Evolutionary conservation across 1,284 basidiomycete genomes (phyloP), one percentile per base, ranked within the genome.

Genomic region (Vanrija sp.): DNA sequence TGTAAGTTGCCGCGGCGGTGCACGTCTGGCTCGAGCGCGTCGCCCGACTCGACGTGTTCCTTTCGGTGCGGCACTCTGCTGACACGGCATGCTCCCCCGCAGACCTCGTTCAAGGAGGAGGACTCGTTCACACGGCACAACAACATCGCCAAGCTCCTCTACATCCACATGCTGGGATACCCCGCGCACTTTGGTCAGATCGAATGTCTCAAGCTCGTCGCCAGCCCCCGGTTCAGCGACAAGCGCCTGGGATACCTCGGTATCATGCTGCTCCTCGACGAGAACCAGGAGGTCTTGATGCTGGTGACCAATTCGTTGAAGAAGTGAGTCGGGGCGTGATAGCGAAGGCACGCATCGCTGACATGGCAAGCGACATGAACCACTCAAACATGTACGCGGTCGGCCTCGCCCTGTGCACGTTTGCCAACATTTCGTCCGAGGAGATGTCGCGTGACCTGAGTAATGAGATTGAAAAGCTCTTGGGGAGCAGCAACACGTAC

Each of bases 91-190:
- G 39, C 23, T 35, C 43, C 27, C 19, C 44, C 18, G 14, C 56
- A 74, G 55, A 95, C 95, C 0, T 93, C 93, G 1, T 98, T 99
- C 79, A 88, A 95, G 63, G 94, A 98, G 73, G 96, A 98, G 73
- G 91, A 95, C 78, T 87, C 89, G 38, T 89, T 87, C 76, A 82
- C 89, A 57, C 86, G 94, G 53, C 89, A 98, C 76, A 92, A 98
- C 81, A 97, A 96, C 78, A 88, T 98, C 71, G 94, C 95, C 56
- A 98, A 98, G 75, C 83, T 98, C 20, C 85, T 99, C 60, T 98
- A 99, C 79, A 98, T 99, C 75, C 94, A 98, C 77, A 98, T 99
- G 96, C 87, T 99, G 22, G 96, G 96, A 54, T 98, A 96, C 55
- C 93, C 95, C 4, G 96, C 96, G 25, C 96, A 99, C 75, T 99